Evolutionary conservation across 2,329 filamentous ascomycete species (phyloP).

Genomic region (Lecanicillium sp.): DNA sequence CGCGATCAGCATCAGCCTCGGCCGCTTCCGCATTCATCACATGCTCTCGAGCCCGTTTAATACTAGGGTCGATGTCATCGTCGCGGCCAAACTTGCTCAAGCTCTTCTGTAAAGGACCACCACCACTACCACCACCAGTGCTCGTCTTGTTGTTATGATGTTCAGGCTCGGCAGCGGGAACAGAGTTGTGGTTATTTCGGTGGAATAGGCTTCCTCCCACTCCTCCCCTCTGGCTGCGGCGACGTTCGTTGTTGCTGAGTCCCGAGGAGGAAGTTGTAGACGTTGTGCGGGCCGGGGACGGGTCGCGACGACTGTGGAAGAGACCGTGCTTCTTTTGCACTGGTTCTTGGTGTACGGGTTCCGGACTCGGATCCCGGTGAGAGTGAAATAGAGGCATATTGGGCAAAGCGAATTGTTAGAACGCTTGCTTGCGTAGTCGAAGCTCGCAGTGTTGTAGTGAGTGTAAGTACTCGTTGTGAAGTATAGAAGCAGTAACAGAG

Average conservation of each 20-base stretch:
- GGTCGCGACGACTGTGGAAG: slow-evolving; percentile 24
- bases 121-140: slow-evolving; percentile 4
- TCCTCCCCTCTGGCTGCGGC: slow-evolving; percentile 13
- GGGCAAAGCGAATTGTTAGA: slow-evolving; percentile 4
- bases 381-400: slow-evolving; percentile 25
- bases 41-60: slow-evolving; percentile 51
- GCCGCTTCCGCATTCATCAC: slow-evolving; percentile 54
- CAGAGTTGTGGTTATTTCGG: slow-evolving; percentile 18
- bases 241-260: slow-evolving; percentile 1
- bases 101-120: slow-evolving; percentile 26
- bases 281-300: slow-evolving; percentile 19
- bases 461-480: not conserved
- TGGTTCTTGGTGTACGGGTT: slow-evolving; percentile 24
- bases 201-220: slow-evolving; percentile 19
- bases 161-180: slow-evolving; percentile 15
- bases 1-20: slow-evolving; percentile 57
- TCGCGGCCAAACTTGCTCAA: slow-evolving; percentile 37
- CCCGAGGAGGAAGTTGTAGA: slow-evolving; percentile 12
- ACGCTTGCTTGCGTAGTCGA: too few relatives aligned
- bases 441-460: too few relatives aligned
- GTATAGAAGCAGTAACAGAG: not conserved
- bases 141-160: slow-evolving; percentile 2
- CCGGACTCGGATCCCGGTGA: slow-evolving; percentile 20
- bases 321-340: slow-evolving; percentile 25
- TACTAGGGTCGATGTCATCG: slow-evolving; percentile 50